phyloP scores from a whole-genome alignment of 352 stramenopile genomes.

The Pythium grandisporangium region DNA sequence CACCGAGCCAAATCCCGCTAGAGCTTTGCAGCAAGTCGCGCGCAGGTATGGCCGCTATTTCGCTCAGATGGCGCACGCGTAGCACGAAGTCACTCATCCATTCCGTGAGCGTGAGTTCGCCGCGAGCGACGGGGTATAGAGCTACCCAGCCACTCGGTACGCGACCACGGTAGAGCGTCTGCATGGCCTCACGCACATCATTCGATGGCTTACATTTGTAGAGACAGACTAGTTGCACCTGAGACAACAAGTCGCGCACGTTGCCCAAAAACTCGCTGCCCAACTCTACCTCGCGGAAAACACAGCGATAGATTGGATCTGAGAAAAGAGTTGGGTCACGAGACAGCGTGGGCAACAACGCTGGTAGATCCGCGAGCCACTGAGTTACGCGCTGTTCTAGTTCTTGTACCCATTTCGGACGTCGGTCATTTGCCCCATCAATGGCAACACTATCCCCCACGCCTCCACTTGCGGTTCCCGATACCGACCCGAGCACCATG shows the following conservation, averaged over 20 bases:
- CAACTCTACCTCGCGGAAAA: slow-evolving; percentile 83
- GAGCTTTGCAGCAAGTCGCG: slow-evolving; percentile 24
- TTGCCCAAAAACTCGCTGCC: slow-evolving; percentile 50
- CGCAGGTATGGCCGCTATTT: slow-evolving; percentile 29
- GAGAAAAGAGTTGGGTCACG: slow-evolving; percentile 50
- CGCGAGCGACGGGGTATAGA: slow-evolving; percentile 47
- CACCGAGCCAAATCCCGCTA: slow-evolving; percentile 83
- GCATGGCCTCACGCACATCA: slow-evolving; percentile 76
- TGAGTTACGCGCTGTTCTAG: slow-evolving; percentile 55
- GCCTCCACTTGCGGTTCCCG: too few relatives aligned
- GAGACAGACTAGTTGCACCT: slow-evolving; percentile 64
- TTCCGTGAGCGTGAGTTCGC: slow-evolving; percentile 54
- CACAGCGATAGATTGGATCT: slow-evolving; percentile 89
- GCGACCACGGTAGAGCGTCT: slow-evolving; percentile 58
- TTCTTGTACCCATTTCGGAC: slow-evolving; percentile 77
- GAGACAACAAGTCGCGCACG: slow-evolving; percentile 61
- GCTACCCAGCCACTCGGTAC: slow-evolving; percentile 47
- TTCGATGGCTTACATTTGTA: slow-evolving; percentile 87
- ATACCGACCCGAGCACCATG: slow-evolving; percentile 40
- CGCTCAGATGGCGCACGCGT: slow-evolving; percentile 55
- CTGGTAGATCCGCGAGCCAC: slow-evolving; percentile 58
- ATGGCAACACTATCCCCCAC: too few relatives aligned
- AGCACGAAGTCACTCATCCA: slow-evolving; percentile 82
- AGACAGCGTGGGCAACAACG: slow-evolving; percentile 26
- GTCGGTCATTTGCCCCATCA: slow-evolving; percentile 19